phyloP scores from a whole-genome alignment of 805 yeast genomes.

The Nakazawaea siamensis region DNA sequence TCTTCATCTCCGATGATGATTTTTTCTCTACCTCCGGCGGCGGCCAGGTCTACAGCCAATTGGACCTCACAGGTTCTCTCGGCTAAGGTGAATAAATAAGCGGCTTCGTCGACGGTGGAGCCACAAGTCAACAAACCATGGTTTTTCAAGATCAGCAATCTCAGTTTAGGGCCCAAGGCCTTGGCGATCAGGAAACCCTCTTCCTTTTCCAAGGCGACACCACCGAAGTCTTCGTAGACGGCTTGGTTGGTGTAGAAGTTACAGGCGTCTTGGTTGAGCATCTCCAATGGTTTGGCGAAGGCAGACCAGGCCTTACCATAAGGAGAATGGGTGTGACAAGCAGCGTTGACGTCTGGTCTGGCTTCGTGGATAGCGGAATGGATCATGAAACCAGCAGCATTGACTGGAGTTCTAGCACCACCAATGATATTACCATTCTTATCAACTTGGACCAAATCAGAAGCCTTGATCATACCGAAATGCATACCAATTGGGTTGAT shows the following conservation, averaged over 20 bases:
- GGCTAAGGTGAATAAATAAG: conserved; percentile 53
- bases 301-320: conserved; percentile 60
- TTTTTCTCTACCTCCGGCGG: conserved; percentile 29
- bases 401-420: conserved; percentile 46
- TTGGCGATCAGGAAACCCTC: conserved; percentile 58
- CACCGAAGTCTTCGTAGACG: conserved; percentile 67
- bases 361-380: conserved; percentile 62
- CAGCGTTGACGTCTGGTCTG: conserved; percentile 64
- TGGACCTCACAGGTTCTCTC: conserved; percentile 64
- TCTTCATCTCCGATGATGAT: conserved; percentile 45
- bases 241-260: conserved; percentile 56
- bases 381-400: conserved; percentile 64
- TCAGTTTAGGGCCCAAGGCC: conserved; percentile 48
- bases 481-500: conserved; percentile 83
- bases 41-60: conserved; percentile 50
- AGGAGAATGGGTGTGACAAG: conserved; percentile 62
- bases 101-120: conserved; percentile 66
- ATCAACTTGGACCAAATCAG: conserved; percentile 58
- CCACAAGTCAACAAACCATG: conserved; percentile 73
- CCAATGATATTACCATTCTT: conserved; percentile 57
- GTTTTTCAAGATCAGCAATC: conserved; percentile 55
- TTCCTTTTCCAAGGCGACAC: conserved; percentile 60
- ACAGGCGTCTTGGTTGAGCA: conserved; percentile 77
- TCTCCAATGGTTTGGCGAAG: conserved; percentile 61
- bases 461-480: conserved; percentile 50